Evolutionary conservation across 83 land plant genomes (phyloP), one percentile per base, ranked within the genome.

Genomic region (Isoetes engelmannii): DNA sequence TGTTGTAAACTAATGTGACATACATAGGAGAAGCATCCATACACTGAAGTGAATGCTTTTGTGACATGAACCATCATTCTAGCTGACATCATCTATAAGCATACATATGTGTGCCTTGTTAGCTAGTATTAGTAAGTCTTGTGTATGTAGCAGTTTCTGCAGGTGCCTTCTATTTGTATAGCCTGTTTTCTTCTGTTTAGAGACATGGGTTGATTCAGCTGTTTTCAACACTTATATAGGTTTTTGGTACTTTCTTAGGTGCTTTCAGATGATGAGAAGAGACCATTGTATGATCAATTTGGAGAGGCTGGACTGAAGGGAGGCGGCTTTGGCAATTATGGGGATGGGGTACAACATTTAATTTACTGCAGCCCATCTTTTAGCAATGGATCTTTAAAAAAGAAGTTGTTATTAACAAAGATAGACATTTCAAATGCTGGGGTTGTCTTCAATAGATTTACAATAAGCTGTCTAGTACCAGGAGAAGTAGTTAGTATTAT

Each of bases 241-340:
- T 28, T 28, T n/a, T 28, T 28, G 37, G 37, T 28, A 46, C 28
- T 61, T 76, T 77, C 61, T 72, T 83, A 94, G 99, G 97, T 94
- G 64, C 80, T 94, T 63, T 94, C 99, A 79, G 99, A 94, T 84
- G 99, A 94, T 50, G 84, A 86, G 48, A 90, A 91, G 78, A 81
- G 97, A 76, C 78, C 89, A 50, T 67, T 91, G 69, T 94, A 94
- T 78, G 99, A 94, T 79, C 84, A 81, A 77, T 94, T 77, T 85
- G 99, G 99, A 69, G 97, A 94, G 78, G 99, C 89, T 73, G 99
- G 97, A 57, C 83, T 94, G 6, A 90, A 84, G 73, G 91, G 93
- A 73, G 82, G 77, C 45, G 57, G 82, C 45, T 70, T 78, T 64
- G 98, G 87, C 7, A 80, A 28, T 28, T 28, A 83, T 60, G 53